phyloP scores from a whole-genome alignment of 805 yeast genomes.

The Teunomyces barrocoloradensis region DNA sequence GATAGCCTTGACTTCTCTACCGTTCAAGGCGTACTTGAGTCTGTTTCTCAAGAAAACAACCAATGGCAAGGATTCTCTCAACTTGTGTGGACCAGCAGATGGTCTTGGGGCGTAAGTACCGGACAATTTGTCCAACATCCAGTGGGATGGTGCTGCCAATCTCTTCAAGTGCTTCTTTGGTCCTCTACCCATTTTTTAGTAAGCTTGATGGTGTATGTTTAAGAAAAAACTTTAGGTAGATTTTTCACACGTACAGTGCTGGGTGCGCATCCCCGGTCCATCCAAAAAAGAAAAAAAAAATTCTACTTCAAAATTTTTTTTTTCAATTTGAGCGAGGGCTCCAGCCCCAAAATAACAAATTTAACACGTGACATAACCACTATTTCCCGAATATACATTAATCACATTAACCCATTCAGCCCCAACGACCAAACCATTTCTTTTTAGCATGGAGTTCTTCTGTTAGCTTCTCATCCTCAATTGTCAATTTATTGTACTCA shows the following conservation, averaged over 20 bases:
- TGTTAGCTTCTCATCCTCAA: conserved; percentile 24
- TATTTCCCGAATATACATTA: background rate
- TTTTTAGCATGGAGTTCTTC: conserved; percentile 17
- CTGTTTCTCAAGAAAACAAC: conserved; percentile 33
- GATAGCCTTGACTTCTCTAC: too few relatives aligned
- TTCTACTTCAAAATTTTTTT: background rate
- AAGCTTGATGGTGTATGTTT: conserved; percentile 1
- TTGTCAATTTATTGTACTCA: conserved; percentile 24
- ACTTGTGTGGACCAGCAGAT: conserved; percentile 34
- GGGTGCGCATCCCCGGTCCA: background rate
- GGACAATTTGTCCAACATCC: conserved; percentile 39
- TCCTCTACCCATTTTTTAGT: conserved; percentile 68
- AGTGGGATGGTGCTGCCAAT: conserved; percentile 38
- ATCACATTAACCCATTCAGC: conserved; percentile 3
- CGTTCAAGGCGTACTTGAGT: conserved; percentile 20
- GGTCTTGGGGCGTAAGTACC: conserved; percentile 37
- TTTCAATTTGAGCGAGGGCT: background rate
- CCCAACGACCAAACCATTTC: conserved; percentile 34
- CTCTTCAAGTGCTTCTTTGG: conserved; percentile 45
- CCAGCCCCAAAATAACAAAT: background rate
- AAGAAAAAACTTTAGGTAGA: background rate
- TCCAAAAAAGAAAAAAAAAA: background rate
- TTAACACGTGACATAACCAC: background rate
- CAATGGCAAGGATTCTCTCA: conserved; percentile 34
- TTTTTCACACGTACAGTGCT: background rate